A percentile compares a stretch with the other conserved stretches of the same genome.
phyloP scores from a whole-genome alignment of 371 early-diverging fungal species.

The Chytridium lagenaria region DNA sequence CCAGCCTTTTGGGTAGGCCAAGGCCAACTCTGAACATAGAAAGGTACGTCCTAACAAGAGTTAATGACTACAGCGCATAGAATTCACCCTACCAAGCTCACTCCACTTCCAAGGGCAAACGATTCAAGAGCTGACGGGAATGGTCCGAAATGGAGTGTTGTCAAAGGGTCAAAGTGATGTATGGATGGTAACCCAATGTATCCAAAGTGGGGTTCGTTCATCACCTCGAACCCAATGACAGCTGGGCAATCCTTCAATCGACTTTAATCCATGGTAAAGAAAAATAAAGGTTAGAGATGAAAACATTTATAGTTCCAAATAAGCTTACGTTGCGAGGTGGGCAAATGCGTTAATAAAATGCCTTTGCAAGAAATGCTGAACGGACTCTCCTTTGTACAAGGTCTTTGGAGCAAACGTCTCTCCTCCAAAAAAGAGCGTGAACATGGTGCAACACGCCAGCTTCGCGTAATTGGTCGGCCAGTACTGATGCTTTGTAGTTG shows the following conservation, averaged over 20 bases:
- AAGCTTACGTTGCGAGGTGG: constrained; percentile 46
- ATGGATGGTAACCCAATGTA: constrained; percentile 72
- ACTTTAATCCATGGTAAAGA: constrained; percentile 30
- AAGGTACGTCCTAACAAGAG: constrained; percentile 60
- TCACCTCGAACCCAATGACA: constrained; percentile 77
- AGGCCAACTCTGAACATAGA: constrained; percentile 77
- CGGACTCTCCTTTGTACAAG: constrained; percentile 47
- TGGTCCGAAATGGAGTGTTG: constrained; percentile 72
- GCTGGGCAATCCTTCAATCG: constrained; percentile 68
- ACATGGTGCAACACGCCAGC: constrained; percentile 83
- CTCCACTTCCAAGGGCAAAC: constrained; percentile 68
- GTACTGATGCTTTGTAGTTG: constrained; percentile 64
- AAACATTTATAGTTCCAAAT: constrained; percentile 6
- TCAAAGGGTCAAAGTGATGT: constrained; percentile 65
- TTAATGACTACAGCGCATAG: neutral
- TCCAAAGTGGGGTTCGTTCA: constrained; percentile 85
- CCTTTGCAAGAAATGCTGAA: constrained; percentile 76
- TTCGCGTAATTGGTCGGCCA: constrained; percentile 91
- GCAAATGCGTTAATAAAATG: constrained; percentile 61
- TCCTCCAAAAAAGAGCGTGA: constrained; percentile 87
- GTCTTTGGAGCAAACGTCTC: constrained; percentile 73
- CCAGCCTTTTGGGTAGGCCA: constrained; percentile 68
- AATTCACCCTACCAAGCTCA: constrained; percentile 32
- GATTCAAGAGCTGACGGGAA: constrained; percentile 74
- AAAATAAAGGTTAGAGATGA: constrained; percentile 11